phyloP scores from a whole-genome alignment of 2,329 filamentous ascomycete species.

The Corynespora cassiicola region DNA sequence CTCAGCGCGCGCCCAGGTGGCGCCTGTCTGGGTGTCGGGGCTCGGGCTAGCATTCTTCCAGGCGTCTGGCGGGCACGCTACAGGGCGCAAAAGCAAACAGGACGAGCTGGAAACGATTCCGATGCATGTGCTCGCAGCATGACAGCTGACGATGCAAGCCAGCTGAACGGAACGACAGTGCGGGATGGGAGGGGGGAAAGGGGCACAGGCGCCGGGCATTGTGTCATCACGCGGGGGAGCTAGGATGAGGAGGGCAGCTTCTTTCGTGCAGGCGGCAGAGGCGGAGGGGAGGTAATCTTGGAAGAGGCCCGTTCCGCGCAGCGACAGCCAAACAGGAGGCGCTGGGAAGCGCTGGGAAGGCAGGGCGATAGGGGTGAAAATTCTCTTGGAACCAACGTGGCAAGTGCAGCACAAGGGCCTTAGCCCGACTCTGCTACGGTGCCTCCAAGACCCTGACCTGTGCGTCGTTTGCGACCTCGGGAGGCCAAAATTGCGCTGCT shows the following conservation, averaged over 20 bases:
- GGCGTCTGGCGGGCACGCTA: no score
- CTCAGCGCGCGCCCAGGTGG: background rate
- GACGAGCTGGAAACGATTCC: background rate
- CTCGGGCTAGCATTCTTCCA: slow-evolving; percentile 15
- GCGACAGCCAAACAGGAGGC: slow-evolving; percentile 10
- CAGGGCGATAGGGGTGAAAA: slow-evolving; percentile 3
- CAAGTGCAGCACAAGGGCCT: slow-evolving; percentile 3
- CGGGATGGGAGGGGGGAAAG: slow-evolving; percentile 10
- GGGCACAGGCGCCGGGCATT: slow-evolving; percentile 17
- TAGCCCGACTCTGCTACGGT: background rate
- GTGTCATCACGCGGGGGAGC: slow-evolving; percentile 29
- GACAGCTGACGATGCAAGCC: no score
- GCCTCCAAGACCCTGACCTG: no score
- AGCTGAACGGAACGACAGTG: no score
- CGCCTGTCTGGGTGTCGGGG: slow-evolving; percentile 1
- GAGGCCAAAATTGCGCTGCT: slow-evolving; percentile 31
- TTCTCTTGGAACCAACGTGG: slow-evolving; percentile 11
- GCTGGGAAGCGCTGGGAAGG: background rate
- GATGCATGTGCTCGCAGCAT: no score
- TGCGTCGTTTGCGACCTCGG: slow-evolving; percentile 20
- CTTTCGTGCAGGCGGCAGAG: slow-evolving; percentile 24
- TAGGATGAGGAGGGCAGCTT: slow-evolving; percentile 15
- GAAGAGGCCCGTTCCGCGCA: slow-evolving; percentile 3
- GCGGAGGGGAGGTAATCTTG: slow-evolving; percentile 18
- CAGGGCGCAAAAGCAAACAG: slow-evolving; percentile 3